Evolutionary conservation across 2,329 filamentous ascomycete species (phyloP), one percentile per base, ranked within the genome.

Genomic region (Fusarium chuoi): DNA sequence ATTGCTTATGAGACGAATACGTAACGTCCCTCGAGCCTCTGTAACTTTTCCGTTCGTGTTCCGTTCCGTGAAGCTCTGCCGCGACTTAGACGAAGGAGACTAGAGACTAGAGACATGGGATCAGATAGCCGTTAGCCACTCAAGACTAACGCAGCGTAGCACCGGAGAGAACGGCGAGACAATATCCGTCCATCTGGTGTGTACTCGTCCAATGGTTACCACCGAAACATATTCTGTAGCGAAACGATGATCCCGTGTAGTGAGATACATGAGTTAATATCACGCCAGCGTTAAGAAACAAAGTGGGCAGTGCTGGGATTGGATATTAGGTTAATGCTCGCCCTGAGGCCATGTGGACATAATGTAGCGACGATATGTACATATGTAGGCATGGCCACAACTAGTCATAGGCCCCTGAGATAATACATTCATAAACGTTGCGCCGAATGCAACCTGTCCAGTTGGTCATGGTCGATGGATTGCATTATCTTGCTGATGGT

Each of bases 1-100:
- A 74, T 73, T 71, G 35, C 70, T 42, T 56, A 41, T 51, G 58
- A 68, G 63, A 49, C 39, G 48, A 45, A 71, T 57, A 73, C 65
- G 70, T 73, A 66, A 70, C 56, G 35, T 56, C 28, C 33, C 39
- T 28, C 18, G 42, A 59, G 42, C 22, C 56, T 58, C n/a, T 58
- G 24, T 49, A 38, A 59, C 56, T 38, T 38, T 51, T 36, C 42
- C 56, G 56, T 39, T 54, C 52, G 28, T 59, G 45, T 42, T 42
- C 54, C 28, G 42, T 49, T 26, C 59, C 33, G 15, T 52, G 45
- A 62, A 30, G 30, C 38, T 62, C 42, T 52, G 33, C 57, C 45
- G 44, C 56, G 55, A 58, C 56, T 24, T 51, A 52, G 44, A 52
- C 44, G 33, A 52, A 52, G 26, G 26, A 45, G 39, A 35, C 28